A percentile compares a stretch with the other conserved stretches of the same genome.
Evolutionary conservation across 2,329 filamentous ascomycete genomes (phyloP).

Genomic region (Nemania sp.): DNA sequence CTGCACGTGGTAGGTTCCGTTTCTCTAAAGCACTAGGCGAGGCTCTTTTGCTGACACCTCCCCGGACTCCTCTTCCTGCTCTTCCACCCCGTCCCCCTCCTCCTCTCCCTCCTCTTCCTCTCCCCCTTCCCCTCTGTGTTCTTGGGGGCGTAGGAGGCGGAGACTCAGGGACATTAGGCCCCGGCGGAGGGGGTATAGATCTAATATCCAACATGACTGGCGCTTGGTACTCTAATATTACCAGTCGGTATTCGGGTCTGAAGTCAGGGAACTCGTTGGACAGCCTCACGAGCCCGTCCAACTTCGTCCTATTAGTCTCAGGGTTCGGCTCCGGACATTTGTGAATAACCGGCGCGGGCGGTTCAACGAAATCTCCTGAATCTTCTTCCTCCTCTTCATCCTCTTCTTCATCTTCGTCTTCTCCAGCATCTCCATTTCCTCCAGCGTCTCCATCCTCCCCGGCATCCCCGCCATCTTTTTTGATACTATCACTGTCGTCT

Average conservation of each 20-base stretch:
- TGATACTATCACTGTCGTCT: too few species aligned
- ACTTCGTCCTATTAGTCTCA: background rate
- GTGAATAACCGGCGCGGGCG: background rate
- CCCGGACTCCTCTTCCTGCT: background rate
- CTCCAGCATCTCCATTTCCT: background rate
- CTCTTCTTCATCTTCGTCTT: background rate
- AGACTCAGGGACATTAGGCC: background rate
- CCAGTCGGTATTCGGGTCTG: background rate
- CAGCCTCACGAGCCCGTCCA: accelerated
- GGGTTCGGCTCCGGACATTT: background rate
- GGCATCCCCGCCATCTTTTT: too few species aligned
- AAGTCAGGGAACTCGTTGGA: background rate
- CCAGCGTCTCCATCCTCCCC: background rate
- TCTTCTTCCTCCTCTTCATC: background rate
- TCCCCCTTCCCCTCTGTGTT: too few species aligned
- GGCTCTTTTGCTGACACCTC: background rate
- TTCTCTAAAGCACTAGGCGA: too few species aligned
- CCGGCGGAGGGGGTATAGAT: background rate
- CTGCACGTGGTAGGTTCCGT: background rate
- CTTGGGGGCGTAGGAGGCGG: background rate
- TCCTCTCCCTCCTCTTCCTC: background rate
- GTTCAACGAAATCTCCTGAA: background rate
- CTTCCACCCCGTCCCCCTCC: background rate
- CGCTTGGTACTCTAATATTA: conserved; percentile 8
- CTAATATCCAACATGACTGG: background rate